phyloP scores from a whole-genome alignment of 441 rosid genomes.

The Aleurites moluccanus region DNA sequence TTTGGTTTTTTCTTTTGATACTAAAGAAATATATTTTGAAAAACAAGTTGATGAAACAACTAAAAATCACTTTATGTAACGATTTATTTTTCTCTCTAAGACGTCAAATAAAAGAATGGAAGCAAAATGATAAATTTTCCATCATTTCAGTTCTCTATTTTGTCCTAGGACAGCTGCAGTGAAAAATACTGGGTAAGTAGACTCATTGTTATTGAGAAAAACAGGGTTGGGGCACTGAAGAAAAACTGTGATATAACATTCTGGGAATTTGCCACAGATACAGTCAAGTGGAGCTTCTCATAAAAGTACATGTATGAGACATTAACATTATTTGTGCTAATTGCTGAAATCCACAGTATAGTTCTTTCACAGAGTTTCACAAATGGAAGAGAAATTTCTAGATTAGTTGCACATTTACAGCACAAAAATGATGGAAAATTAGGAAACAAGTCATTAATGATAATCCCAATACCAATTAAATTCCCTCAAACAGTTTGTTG shows the following conservation, averaged over 20 bases:
- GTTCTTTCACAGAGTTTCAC: background rate
- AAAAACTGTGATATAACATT: background rate
- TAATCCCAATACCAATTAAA: background rate
- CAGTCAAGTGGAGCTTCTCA: constrained; percentile 4
- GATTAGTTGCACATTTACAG: background rate
- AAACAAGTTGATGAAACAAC: no score
- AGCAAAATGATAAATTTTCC: background rate
- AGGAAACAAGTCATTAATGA: background rate
- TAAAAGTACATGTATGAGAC: background rate
- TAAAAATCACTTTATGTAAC: no score
- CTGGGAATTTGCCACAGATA: background rate
- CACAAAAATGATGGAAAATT: background rate
- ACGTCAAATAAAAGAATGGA: no score
- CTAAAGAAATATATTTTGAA: no score
- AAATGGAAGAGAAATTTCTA: background rate
- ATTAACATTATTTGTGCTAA: background rate
- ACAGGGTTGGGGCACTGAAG: no score
- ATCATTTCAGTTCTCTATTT: background rate
- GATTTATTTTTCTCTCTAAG: no score
- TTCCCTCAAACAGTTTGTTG: background rate
- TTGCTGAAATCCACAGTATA: background rate
- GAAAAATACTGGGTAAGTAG: no score
- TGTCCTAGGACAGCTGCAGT: background rate
- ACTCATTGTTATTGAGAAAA: no score
- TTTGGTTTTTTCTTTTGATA: no score